A percentile compares a stretch with the other conserved stretches of the same genome.
Conservation (phyloP, 2,329 filamentous ascomycete genomes). For the Alternaria sp. region DNA sequence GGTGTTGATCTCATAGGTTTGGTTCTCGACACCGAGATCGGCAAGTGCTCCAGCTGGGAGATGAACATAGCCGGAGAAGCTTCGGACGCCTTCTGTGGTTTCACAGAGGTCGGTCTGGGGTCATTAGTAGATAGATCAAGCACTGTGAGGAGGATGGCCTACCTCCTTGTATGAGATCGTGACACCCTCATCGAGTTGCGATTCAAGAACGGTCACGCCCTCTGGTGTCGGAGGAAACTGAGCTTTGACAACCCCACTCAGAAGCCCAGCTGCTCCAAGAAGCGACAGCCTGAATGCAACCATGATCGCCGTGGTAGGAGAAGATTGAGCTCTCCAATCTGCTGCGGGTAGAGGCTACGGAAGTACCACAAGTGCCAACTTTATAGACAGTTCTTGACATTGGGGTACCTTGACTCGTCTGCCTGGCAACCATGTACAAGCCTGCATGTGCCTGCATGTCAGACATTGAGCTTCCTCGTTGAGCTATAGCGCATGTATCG, state of each 20-base stretch:
- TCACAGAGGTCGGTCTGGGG: conserved; percentile 58
- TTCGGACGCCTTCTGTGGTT: conserved; percentile 61
- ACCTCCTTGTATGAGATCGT: conserved; percentile 55
- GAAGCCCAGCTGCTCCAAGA: conserved; percentile 18
- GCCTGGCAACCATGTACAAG: neutral
- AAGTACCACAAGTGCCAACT: neutral
- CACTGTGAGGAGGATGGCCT: neutral
- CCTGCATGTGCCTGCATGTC: neutral
- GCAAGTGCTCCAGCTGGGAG: conserved; percentile 57
- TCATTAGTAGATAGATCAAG: neutral
- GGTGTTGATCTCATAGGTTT: conserved; percentile 58
- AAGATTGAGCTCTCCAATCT: neutral
- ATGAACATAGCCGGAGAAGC: conserved; percentile 66
- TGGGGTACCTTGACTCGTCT: neutral
- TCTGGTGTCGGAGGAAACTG: conserved; percentile 51
- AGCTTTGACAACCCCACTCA: conserved; percentile 24
- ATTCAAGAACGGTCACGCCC: conserved; percentile 48
- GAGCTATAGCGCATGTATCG: conserved; percentile 18
- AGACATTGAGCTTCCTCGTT: conserved; percentile 33
- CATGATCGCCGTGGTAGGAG: conserved; percentile 11
- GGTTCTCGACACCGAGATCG: conserved; percentile 44
- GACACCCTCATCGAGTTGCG: conserved; percentile 49
- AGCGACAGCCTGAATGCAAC: conserved; percentile 8
- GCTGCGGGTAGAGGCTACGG: neutral
- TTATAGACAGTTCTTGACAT: neutral